These are phyloP conservation scores for Piper longum DNA, from an alignment of 164 flowering plant species.

Conservation along the genomic window DNA sequence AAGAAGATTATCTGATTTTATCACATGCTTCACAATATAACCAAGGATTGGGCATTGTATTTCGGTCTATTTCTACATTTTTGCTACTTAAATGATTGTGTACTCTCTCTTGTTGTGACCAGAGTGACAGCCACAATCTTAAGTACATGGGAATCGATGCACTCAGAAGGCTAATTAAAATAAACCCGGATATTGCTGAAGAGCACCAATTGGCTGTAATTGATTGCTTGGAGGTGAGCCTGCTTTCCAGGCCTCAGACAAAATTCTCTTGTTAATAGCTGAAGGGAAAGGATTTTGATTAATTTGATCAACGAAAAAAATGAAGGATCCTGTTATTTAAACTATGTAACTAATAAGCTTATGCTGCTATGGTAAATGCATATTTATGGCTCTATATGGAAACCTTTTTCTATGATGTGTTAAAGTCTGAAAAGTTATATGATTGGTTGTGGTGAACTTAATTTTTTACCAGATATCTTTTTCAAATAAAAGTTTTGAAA, in stretches of 20 bases:
- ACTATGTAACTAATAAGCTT: too few relatives aligned
- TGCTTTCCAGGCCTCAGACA: not conserved
- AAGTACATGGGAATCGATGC: slow-evolving; percentile 98
- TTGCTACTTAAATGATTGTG: not conserved
- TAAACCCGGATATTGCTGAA: slow-evolving; percentile 91
- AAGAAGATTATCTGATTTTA: not conserved
- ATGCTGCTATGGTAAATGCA: too few relatives aligned
- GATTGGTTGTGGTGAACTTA: not conserved
- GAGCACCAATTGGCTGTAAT: slow-evolving; percentile 97
- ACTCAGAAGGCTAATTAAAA: slow-evolving; percentile 74
- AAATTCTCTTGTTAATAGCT: not conserved
- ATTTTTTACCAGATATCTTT: not conserved
- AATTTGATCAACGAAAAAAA: too few relatives aligned
- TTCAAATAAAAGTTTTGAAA: not conserved
- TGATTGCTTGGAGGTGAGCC: slow-evolving; percentile 92
- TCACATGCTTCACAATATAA: not conserved
- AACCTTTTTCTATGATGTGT: too few relatives aligned
- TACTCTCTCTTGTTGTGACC: slow-evolving; percentile 13
- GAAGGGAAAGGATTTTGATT: not conserved
- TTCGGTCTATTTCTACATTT: not conserved
- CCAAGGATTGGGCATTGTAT: too few relatives aligned
- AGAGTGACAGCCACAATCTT: slow-evolving; percentile 93
- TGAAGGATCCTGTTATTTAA: too few relatives aligned
- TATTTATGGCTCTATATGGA: too few relatives aligned
- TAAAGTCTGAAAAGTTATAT: not conserved